phyloP scores from a whole-genome alignment of 208 protist species.

The Phytomonas serpens region DNA sequence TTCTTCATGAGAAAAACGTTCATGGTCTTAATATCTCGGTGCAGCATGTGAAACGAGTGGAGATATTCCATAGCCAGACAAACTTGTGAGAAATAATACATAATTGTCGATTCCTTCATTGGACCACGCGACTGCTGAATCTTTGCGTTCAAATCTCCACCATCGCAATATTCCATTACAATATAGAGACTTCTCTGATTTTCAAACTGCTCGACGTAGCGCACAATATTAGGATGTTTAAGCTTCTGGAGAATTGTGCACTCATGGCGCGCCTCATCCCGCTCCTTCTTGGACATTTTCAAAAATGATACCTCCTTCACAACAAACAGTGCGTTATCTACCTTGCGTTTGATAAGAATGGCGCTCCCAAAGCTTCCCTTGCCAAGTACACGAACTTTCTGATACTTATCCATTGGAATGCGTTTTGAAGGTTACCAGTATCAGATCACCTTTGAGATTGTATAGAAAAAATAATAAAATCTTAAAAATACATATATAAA shows the following conservation, averaged over 20 bases:
- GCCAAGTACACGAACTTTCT: constrained; percentile 80
- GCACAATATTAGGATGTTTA: constrained; percentile 89
- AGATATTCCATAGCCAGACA: constrained; percentile 91
- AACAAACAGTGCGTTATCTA: constrained; percentile 77
- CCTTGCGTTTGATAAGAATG: constrained; percentile 84
- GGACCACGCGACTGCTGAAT: constrained; percentile 49
- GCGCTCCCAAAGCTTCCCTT: constrained; percentile 92
- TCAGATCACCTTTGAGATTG: background rate
- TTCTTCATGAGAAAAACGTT: constrained; percentile 93
- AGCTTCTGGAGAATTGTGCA: constrained; percentile 78
- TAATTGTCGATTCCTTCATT: constrained; percentile 74
- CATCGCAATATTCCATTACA: constrained; percentile 92
- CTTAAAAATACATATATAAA: constrained; percentile 3
- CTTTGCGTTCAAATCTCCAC: constrained; percentile 71
- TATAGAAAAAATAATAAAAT: background rate
- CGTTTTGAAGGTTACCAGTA: constrained; percentile 7
- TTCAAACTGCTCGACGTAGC: constrained; percentile 91
- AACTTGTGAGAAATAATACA: constrained; percentile 91
- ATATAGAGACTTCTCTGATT: constrained; percentile 86
- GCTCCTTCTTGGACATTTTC: constrained; percentile 83
- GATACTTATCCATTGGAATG: constrained; percentile 85
- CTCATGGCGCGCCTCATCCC: constrained; percentile 84
- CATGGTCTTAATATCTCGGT: constrained; percentile 92
- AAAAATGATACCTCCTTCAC: constrained; percentile 87
- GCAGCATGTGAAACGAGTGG: constrained; percentile 88